These are phyloP conservation scores for Rhizoclosmatium sp. DNA, from an alignment of 192 early-diverging fungal species.

Conservation along the genomic window DNA sequence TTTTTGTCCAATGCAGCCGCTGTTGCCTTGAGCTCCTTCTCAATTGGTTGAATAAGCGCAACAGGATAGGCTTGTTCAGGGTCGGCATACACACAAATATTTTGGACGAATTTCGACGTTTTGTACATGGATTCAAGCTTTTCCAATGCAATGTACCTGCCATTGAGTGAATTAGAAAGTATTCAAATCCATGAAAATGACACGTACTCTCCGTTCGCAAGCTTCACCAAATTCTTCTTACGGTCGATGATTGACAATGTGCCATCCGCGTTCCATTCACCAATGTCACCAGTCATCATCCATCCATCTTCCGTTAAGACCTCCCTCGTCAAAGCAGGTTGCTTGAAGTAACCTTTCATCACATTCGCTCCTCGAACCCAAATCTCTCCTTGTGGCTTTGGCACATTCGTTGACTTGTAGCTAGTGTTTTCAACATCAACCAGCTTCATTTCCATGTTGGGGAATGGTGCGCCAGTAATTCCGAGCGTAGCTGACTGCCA, in stretches of 20 bases:
- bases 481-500: slow-evolving; percentile 15
- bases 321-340: slow-evolving; percentile 71
- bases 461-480: slow-evolving; percentile 78
- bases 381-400: slow-evolving; percentile 77
- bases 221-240: slow-evolving; percentile 93
- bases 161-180: slow-evolving; percentile 20
- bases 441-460: slow-evolving; percentile 82
- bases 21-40: slow-evolving; percentile 48
- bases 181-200: neutral
- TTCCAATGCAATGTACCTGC: slow-evolving; percentile 91
- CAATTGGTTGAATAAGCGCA: slow-evolving; percentile 75
- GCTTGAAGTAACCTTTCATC: slow-evolving; percentile 83
- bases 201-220: slow-evolving; percentile 79
- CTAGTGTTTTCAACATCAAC: slow-evolving; percentile 63
- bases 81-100: slow-evolving; percentile 70
- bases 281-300: slow-evolving; percentile 94
- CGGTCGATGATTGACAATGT: slow-evolving; percentile 88
- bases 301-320: slow-evolving; percentile 80
- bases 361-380: slow-evolving; percentile 86
- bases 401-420: slow-evolving; percentile 44
- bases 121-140: slow-evolving; percentile 92
- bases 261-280: slow-evolving; percentile 81
- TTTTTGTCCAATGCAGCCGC: slow-evolving; percentile 15
- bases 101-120: slow-evolving; percentile 71
- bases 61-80: slow-evolving; percentile 74